Evolutionary conservation across 108 stramenopile genomes (phyloP).

Genomic region (Skeletonema menzelii): DNA sequence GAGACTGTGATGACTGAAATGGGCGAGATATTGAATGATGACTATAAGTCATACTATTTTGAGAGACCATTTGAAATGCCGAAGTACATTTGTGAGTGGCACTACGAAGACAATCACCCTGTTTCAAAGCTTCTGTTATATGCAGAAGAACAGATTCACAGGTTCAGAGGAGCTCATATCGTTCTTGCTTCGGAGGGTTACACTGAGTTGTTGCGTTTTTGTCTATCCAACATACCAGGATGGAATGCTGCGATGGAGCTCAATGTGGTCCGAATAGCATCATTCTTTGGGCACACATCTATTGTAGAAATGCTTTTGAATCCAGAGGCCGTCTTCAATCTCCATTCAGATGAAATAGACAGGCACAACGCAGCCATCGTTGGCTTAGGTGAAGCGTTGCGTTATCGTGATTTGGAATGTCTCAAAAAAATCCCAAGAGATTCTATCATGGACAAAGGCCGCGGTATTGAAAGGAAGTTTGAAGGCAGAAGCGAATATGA

Average conservation of each 20-base stretch:
- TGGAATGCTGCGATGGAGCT: neutral
- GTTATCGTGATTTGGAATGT: neutral
- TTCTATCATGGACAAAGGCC: neutral
- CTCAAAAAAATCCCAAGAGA: neutral
- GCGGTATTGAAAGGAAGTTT: neutral
- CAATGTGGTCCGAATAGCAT: neutral
- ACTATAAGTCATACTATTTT: neutral
- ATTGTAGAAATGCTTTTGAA: neutral
- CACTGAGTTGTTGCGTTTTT: neutral
- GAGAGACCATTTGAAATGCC: neutral
- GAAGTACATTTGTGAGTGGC: neutral
- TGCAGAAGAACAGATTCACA: neutral
- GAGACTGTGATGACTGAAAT: neutral
- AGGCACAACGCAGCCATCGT: neutral
- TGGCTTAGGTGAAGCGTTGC: neutral
- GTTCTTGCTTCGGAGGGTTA: neutral
- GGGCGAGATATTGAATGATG: neutral
- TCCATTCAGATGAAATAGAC: neutral
- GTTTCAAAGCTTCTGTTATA: neutral
- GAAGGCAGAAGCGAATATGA: neutral
- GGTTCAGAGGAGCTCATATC: neutral
- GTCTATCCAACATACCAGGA: neutral
- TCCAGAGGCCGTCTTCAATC: neutral
- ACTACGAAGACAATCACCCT: too few relatives aligned
- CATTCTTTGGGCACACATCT: neutral